Base-by-base conservation (phyloP, 768 basidiomycete genomes). In the Candolleomyces eurysporus region DNA sequence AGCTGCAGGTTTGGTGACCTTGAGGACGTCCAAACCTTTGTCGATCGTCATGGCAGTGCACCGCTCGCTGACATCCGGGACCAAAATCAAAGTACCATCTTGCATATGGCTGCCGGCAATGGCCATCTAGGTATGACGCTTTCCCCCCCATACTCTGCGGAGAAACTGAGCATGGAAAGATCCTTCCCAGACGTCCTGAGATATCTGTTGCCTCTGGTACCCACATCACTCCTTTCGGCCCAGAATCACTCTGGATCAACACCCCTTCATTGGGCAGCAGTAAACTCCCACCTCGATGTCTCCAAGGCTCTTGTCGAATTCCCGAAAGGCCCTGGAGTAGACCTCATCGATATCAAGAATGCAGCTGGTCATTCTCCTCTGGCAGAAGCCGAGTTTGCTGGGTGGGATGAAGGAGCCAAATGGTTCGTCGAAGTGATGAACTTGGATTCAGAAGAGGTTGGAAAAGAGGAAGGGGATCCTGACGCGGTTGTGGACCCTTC, bases 71-170 rank as follows among this genome's bases (percentile, higher is more conserved):
- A 72, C 42, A 73, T 86, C 13, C 82, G 79, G 46, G 95, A 96
- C 75, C 88, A 88, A 48, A 84, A 90, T 69, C 88, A 84, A 43
- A 97, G 94, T 77, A 86, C 83, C 2, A 76, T 87, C 45, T 76
- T 97, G 43, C 95, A 97, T 72, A 96, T 96, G 94, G 79, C 83
- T 14, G 87, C 85, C 60, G 95, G 84, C 1, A 98, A 98, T 73
- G 95, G 95, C 0, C 95, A 97, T 79, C 66, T 78, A 76, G 92
- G 95, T 96, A 63, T 77, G 79, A 61, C 14, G 42, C 26, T 54
- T 54, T 14, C 36, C 4, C 16, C 5, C 46, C 17, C 17, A 17
- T 31, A 16, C 31, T 8, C 14, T 10, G 52, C 48, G 26, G 39
- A 54, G 62, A 42, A 57, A 70, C 79, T 80, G 73, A 84, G 75